phyloP scores from a whole-genome alignment of 2,329 filamentous ascomycete species.

The Amphichorda felina region DNA sequence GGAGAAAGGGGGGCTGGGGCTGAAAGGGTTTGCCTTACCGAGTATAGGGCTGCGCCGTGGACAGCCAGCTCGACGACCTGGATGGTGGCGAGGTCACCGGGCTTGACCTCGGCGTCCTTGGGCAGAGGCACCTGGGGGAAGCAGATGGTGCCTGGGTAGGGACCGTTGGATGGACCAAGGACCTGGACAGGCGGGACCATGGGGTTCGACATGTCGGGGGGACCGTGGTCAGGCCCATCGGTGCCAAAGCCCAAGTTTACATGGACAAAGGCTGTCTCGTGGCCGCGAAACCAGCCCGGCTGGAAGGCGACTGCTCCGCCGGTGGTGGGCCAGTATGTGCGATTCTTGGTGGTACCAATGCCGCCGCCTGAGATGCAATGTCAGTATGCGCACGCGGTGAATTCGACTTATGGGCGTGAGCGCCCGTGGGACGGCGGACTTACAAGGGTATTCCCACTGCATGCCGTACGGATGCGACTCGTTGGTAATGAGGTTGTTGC shows the following conservation, averaged over 20 bases:
- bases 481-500: constrained; percentile 74
- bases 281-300: constrained; percentile 92
- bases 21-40: constrained; percentile 36
- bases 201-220: constrained; percentile 74
- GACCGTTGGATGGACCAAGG: constrained; percentile 65
- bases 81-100: constrained; percentile 84
- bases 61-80: constrained; percentile 75
- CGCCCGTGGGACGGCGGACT: constrained; percentile 24
- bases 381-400: constrained; percentile 5
- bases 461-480: constrained; percentile 75
- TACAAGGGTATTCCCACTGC: constrained; percentile 95
- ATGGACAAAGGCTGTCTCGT: constrained; percentile 71
- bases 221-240: constrained; percentile 48
- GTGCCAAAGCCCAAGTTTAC: constrained; percentile 83
- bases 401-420: too few relatives aligned
- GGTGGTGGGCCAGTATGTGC: constrained; percentile 80
- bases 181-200: constrained; percentile 78
- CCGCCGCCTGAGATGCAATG: constrained; percentile 58
- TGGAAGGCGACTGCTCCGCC: constrained; percentile 86
- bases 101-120: constrained; percentile 52
- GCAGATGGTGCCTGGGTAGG: constrained; percentile 84
- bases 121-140: constrained; percentile 83
- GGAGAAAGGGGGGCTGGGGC: too few relatives aligned
- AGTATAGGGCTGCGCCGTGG: constrained; percentile 75
- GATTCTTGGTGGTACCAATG: constrained; percentile 62